Base-by-base conservation (phyloP, 371 early-diverging fungal genomes). In the Lichtheimia corymbifera region DNA sequence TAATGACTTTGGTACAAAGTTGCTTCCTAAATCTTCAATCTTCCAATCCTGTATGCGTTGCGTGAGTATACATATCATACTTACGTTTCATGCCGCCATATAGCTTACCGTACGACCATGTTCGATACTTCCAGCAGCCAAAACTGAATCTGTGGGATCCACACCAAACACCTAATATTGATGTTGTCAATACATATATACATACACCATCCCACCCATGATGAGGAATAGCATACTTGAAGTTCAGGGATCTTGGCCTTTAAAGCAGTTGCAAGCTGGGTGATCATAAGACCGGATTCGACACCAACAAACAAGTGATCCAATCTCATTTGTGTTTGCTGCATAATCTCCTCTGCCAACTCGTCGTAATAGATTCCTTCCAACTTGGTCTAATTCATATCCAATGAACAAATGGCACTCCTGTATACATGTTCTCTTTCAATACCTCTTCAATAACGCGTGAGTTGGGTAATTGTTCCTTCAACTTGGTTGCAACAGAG, bases 11-110 rank as follows among this genome's bases (percentile, higher is more conserved):
- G 93, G 91, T 0, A 87, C 77, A 71, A 86, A 86, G 52, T 79
- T 85, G 53, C 80, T 86, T 4, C 93, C 93, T 17, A 91, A 72
- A 58, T 92, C 93, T 67, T 93, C 93, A 20, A 92, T 70, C 50
- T 83, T 82, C 88, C 92, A 91, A 41, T 83, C 83, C 61, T 84
- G 70, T 35, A 70, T 57, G 24, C 25, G 54, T 52, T 11, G 20
- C 49, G 12, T 14, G 5, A 25, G 45, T 4, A 14, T 22, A 35
- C n/a, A 15, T 6, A 12, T 15, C 11, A 1, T 24, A 14, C 0
- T 28, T 28, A 9, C 9, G 11, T 35, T 35, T 2, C 11, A 35
- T 35, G 11, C 2, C 11, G 18, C 17, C 5, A 2, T n/a, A 13
- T 15, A 41, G 13, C 50, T 56, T 65, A 58, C 66, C 40, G 35